Percentiles rank a stretch among this genome's conserved stretches.
Evolutionary conservation across 495 filamentous ascomycete genomes (phyloP).

Genomic region (Stereocaulon alpinum): DNA sequence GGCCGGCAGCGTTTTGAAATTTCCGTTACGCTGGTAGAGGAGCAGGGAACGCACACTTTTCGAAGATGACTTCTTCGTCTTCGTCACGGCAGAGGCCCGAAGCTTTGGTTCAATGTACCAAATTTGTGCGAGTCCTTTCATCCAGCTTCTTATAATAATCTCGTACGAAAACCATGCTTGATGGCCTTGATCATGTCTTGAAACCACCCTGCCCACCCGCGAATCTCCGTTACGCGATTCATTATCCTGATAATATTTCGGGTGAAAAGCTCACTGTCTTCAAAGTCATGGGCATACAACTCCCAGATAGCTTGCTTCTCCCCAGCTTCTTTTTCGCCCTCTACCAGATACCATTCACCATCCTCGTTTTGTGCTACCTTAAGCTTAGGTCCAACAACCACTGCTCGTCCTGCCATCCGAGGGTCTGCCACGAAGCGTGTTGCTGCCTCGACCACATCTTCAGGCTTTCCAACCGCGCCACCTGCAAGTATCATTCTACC

Average conservation of each 20-base stretch:
- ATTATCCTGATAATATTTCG: constrained; percentile 37
- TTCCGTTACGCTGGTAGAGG: too few species aligned
- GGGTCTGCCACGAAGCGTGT: constrained; percentile 39
- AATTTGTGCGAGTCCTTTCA: too few species aligned
- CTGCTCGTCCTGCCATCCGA: constrained; percentile 38
- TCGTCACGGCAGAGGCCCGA: background rate
- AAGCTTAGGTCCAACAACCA: constrained; percentile 47
- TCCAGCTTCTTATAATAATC: background rate
- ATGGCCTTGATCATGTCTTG: constrained; percentile 32
- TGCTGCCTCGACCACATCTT: constrained; percentile 46
- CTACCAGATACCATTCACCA: constrained; percentile 31
- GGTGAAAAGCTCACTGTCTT: constrained; percentile 41
- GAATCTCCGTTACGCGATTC: constrained; percentile 34
- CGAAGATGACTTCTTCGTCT: background rate
- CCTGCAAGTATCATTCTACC: constrained; percentile 45
- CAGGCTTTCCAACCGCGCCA: constrained; percentile 35
- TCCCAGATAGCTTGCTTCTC: constrained; percentile 43
- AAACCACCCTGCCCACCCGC: constrained; percentile 41
- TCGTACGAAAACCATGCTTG: constrained; percentile 1
- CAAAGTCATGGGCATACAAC: constrained; percentile 47
- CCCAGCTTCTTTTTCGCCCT: constrained; percentile 20
- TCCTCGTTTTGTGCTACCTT: constrained; percentile 27
- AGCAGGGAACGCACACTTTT: background rate
- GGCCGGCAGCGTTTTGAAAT: too few species aligned
- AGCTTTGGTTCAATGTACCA: background rate